These are phyloP conservation scores for Margaritispora aquatica DNA, from an alignment of 495 filamentous ascomycete genomes.

Conservation along the genomic window DNA sequence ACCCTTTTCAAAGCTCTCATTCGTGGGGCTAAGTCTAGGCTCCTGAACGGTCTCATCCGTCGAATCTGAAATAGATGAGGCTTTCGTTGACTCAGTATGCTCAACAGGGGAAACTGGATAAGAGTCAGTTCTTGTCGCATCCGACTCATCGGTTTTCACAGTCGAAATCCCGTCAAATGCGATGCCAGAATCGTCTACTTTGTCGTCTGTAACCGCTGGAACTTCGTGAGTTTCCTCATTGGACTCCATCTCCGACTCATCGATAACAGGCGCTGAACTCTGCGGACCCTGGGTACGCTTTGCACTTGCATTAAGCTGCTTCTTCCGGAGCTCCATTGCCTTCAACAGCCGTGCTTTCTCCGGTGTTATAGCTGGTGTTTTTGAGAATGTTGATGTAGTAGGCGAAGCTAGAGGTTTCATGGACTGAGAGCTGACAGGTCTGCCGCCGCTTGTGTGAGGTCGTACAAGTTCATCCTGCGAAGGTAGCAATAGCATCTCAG, in stretches of 20 bases:
- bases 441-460: conserved; percentile 31
- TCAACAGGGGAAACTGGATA: conserved; percentile 44
- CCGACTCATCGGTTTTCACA: conserved; percentile 23
- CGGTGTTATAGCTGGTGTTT: conserved; percentile 64
- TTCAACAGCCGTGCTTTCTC: conserved; percentile 92
- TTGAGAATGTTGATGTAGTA: conserved; percentile 33
- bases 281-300: conserved; percentile 22
- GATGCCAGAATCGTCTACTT: conserved; percentile 21
- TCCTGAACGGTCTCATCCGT: conserved; percentile 41
- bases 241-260: not conserved
- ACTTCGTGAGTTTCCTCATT: conserved; percentile 18
- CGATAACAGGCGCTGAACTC: not conserved
- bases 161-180: conserved; percentile 22
- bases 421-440: conserved; percentile 43
- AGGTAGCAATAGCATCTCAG: conserved; percentile 4
- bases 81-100: conserved; percentile 44
- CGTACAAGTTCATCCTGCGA: not conserved
- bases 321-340: conserved; percentile 82
- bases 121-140: conserved; percentile 35
- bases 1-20: not conserved
- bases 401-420: conserved; percentile 28
- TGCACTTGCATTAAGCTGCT: conserved; percentile 50
- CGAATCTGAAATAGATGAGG: conserved; percentile 48
- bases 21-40: not conserved
- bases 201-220: conserved; percentile 16